Evolutionary conservation across 352 stramenopile species (phyloP), one percentile per base, ranked within the genome.

Genomic region (Globisporangium iwayamae): DNA sequence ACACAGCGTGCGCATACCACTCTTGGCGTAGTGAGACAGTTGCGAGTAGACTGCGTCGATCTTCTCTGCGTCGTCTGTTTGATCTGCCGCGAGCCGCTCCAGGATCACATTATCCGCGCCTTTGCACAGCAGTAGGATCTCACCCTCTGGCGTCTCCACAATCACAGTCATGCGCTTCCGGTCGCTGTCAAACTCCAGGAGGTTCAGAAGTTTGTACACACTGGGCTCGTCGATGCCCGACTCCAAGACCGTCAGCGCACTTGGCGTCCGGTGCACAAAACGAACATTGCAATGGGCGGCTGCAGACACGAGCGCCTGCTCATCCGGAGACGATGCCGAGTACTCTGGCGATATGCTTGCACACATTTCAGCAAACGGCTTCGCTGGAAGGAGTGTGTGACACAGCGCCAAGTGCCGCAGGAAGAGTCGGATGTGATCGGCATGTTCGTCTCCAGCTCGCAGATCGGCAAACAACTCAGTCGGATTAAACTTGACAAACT

Each of bases 81-180:
- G 52, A 6, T 67, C 56, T 22, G 60, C 67, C 22, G 51, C 32
- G 36, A 94, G 72, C 4, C 84, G 79, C 55, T 93, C 78, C 18
- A 93, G 73, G 63, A 94, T 92, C 9, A 92, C 83, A 63, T 85
- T 92, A 62, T 94, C 86, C 6, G 86, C 86, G 13, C 86, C 86
- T 71, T 94, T 93, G 62, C 83, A 92, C 9, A 92, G 65, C 22
- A 93, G 60, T 51, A 85, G 69, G 38, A 93, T 83, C 14, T 76
- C 67, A 22, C 78, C 78, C 20, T 76, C 68, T 9, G 78, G 81
- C 4, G 77, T 82, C 60, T 97, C 80, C 16, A 99, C 76, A 39
- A 99, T 83, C 47, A 99, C 89, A 14, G 91, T 98, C 97, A 99
- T 99, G 47, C 98, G 78, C 72, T 99, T 99, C 38, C 98, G 82